phyloP scores from a whole-genome alignment of 371 early-diverging fungal species.

The Sporodiniella umbellata region DNA sequence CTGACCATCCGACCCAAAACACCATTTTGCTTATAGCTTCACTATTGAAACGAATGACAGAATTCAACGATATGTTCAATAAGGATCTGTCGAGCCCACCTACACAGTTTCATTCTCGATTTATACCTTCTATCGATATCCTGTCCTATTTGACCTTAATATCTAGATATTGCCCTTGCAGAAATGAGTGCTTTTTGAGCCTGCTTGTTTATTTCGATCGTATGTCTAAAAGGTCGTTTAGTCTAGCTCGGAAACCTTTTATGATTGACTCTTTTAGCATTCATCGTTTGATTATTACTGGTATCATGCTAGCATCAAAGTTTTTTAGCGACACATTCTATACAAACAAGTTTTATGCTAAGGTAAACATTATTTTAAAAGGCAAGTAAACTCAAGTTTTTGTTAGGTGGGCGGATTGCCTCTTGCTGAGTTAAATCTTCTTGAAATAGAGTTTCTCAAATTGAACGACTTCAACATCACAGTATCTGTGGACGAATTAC shows the following conservation, averaged over 20 bases:
- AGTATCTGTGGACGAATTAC: slow-evolving; percentile 70
- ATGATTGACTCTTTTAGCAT: slow-evolving; percentile 82
- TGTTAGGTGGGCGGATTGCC: slow-evolving; percentile 89
- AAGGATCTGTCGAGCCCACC: no score
- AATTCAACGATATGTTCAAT: no score
- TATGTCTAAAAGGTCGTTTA: slow-evolving; percentile 58
- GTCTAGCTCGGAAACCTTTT: slow-evolving; percentile 49
- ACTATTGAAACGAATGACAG: no score
- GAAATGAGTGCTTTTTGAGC: slow-evolving; percentile 81
- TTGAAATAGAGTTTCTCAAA: slow-evolving; percentile 84
- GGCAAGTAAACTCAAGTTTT: not conserved
- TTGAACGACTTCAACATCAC: slow-evolving; percentile 71
- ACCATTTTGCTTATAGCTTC: no score
- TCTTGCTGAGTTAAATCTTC: slow-evolving; percentile 81
- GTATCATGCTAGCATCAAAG: slow-evolving; percentile 80
- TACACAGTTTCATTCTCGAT: slow-evolving; percentile 92
- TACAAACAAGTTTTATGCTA: slow-evolving; percentile 87
- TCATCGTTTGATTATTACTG: slow-evolving; percentile 85
- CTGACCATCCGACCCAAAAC: no score
- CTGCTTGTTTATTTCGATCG: slow-evolving; percentile 84
- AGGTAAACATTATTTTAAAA: slow-evolving; percentile 42
- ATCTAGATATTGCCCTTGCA: slow-evolving; percentile 87
- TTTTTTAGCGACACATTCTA: slow-evolving; percentile 87
- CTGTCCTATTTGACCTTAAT: slow-evolving; percentile 79
- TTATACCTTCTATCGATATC: slow-evolving; percentile 70